Percentiles rank a stretch among this genome's conserved stretches.
phyloP scores from a whole-genome alignment of 306 rosid genomes.

The Ceratonia siliqua region DNA sequence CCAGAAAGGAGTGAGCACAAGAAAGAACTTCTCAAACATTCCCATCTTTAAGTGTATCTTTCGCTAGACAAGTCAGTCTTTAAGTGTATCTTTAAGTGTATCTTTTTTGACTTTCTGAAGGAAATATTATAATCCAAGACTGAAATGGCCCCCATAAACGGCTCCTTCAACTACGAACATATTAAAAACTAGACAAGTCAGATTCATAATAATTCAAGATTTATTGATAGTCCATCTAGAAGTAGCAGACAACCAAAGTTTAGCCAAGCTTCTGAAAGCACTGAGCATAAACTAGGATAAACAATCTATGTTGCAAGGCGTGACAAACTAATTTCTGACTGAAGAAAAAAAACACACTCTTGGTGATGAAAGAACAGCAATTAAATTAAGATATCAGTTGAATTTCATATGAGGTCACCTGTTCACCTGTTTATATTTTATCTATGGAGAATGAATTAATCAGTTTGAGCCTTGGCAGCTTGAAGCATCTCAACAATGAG shows the following conservation, averaged over 20 bases:
- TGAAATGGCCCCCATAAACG: background rate
- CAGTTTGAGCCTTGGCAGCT: conserved; percentile 61
- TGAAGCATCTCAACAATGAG: conserved; percentile 96
- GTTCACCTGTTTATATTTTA: conserved; percentile 39
- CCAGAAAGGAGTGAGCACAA: conserved; percentile 26
- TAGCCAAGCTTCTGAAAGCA: conserved; percentile 1
- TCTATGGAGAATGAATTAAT: conserved; percentile 39
- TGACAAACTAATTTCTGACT: conserved; percentile 22
- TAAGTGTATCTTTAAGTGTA: background rate
- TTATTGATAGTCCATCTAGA: background rate
- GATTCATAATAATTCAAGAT: conserved; percentile 11
- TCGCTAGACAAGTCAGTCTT: too few species aligned
- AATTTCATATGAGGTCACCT: conserved; percentile 40
- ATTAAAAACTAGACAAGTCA: conserved; percentile 23
- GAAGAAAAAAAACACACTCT: conserved; percentile 19
- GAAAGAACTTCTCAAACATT: background rate
- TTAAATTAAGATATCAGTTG: conserved; percentile 6
- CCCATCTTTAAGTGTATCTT: background rate
- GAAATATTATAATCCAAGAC: background rate
- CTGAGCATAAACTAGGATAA: background rate
- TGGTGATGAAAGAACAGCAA: background rate
- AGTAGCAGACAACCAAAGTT: background rate
- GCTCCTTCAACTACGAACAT: background rate
- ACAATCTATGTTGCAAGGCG: background rate
- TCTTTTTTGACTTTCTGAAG: conserved; percentile 12